These are phyloP conservation scores for Phialocephala subalpina DNA, from an alignment of 2,329 filamentous ascomycete species.

Conservation along the genomic window DNA sequence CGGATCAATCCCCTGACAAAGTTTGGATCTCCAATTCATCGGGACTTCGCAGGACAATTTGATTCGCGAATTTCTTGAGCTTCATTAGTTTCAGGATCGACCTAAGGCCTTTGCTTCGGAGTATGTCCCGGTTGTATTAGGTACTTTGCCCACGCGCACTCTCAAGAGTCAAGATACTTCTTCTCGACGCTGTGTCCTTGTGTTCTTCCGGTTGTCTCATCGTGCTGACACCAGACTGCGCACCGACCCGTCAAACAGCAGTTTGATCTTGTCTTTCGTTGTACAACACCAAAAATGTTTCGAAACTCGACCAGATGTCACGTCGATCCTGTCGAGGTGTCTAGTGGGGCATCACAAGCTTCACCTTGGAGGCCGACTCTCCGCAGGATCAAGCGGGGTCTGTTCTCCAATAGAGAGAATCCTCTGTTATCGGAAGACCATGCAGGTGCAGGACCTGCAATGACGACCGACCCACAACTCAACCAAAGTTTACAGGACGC, in stretches of 20 bases:
- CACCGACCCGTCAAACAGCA: neutral
- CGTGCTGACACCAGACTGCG: neutral
- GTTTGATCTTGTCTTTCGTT: constrained; percentile 4
- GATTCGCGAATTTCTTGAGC: neutral
- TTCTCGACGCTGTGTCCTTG: neutral
- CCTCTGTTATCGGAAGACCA: neutral
- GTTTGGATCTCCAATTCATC: neutral
- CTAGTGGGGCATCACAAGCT: neutral
- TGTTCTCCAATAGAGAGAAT: constrained; percentile 20
- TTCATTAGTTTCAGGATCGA: constrained; percentile 2
- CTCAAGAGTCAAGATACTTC: neutral
- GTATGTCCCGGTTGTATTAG: neutral
- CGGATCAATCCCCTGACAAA: neutral
- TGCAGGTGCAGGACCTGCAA: neutral
- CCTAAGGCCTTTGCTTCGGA: neutral
- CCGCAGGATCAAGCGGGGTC: constrained; percentile 18
- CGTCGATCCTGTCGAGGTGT: constrained; percentile 7
- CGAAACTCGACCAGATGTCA: constrained; percentile 19
- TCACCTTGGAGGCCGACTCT: constrained; percentile 24
- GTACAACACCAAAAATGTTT: constrained; percentile 13
- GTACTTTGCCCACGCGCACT: neutral
- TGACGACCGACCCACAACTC: neutral
- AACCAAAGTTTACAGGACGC: neutral
- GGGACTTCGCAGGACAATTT: neutral
- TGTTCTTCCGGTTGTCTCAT: neutral